Evolutionary conservation across 164 flowering plant species (phyloP).

Genomic region (Santalum album): DNA sequence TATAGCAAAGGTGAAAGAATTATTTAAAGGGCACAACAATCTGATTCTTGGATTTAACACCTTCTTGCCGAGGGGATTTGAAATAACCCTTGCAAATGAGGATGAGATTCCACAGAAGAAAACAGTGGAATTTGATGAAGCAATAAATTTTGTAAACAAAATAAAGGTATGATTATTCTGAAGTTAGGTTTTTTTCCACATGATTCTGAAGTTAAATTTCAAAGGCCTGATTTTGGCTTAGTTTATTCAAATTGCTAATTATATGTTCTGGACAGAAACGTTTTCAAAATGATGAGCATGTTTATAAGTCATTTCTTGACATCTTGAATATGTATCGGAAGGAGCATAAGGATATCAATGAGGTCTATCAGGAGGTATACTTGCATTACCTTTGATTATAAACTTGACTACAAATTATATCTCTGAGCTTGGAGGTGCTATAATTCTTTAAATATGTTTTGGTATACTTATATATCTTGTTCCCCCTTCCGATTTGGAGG

Average conservation of each 20-base stretch:
- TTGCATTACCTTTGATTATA: background rate
- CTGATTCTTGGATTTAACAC: conserved; percentile 87
- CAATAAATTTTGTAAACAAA: conserved; percentile 87
- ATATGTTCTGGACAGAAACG: conserved; percentile 36
- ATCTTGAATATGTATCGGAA: conserved; percentile 67
- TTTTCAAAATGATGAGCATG: conserved; percentile 58
- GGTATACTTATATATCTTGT: too few species aligned
- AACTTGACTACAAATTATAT: too few species aligned
- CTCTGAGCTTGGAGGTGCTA: background rate
- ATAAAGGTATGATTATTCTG: conserved; percentile 45
- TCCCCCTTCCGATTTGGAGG: conserved; percentile 21
- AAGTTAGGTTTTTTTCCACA: too few species aligned
- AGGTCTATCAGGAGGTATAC: conserved; percentile 67
- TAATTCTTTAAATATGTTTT: too few species aligned
- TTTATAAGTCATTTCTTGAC: conserved; percentile 60
- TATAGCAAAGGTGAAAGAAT: conserved; percentile 77
- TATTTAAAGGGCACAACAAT: conserved; percentile 76
- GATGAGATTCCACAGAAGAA: conserved; percentile 74
- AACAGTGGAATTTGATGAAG: conserved; percentile 88
- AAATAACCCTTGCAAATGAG: conserved; percentile 60
- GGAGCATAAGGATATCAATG: conserved; percentile 62
- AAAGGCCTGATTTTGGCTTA: too few species aligned
- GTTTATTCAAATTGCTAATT: background rate
- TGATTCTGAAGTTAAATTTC: too few species aligned
- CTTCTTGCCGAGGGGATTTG: conserved; percentile 87